Evolutionary conservation across 257 asterid species (phyloP).

Genomic region (Solanum appendiculatum): DNA sequence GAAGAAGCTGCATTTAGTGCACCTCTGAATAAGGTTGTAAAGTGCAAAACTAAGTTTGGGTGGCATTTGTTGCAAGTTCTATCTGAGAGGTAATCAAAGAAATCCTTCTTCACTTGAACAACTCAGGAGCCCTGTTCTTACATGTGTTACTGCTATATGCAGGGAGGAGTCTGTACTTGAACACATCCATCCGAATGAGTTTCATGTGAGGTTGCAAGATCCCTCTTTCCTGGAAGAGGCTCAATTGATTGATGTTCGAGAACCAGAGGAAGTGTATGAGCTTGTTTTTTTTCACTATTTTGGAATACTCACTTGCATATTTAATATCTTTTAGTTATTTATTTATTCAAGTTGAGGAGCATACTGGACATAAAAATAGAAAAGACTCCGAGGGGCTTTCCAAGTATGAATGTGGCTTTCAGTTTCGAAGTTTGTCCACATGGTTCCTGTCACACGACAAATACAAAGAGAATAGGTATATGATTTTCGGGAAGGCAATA

Average conservation of each 20-base stretch:
- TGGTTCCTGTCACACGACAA: neutral
- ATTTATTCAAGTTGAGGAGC: neutral
- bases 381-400: neutral
- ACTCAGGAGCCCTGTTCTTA: constrained; percentile 6
- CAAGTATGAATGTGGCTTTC: neutral
- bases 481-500: neutral
- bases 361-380: neutral
- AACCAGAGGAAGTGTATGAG: constrained; percentile 97
- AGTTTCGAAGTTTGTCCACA: neutral
- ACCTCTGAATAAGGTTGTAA: constrained; percentile 55
- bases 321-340: neutral
- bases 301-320: neutral
- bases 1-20: constrained; percentile 94
- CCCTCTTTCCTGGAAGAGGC: constrained; percentile 73
- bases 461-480: neutral
- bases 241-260: constrained; percentile 93
- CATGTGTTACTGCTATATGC: constrained; percentile 15
- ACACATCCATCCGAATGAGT: constrained; percentile 65
- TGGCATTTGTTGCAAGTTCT: constrained; percentile 96
- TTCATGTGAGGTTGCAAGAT: constrained; percentile 77
- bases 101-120: neutral
- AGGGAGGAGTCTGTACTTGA: constrained; percentile 69
- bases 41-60: constrained; percentile 87
- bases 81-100: constrained; percentile 66
- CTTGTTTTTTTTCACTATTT: neutral